Evolutionary conservation across 176 grass and related monocot genomes (phyloP), one percentile per base, ranked within the genome.

Genomic region (Areca catechu): DNA sequence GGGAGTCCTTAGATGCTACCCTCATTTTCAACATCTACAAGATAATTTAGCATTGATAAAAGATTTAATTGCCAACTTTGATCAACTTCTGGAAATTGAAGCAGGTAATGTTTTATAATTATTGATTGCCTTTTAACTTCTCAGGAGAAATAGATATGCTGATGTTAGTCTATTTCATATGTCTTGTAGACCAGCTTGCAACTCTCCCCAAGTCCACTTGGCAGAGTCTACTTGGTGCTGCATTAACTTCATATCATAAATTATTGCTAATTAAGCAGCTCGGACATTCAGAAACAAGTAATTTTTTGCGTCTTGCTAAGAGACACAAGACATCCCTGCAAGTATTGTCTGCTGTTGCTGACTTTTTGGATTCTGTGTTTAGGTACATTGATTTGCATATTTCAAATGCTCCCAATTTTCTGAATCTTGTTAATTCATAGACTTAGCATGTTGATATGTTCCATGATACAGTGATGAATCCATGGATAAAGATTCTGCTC

Each of bases 151-250:
- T 51, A 48, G 4, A 12, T 43, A 12, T 43, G 34, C 9, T 43
- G 34, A 43, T 43, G 14, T 43, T 43, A 14, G 10, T 14, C 34
- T 10, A 10, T 37, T 37, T 37, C n/a, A n/a, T 2, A 1, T 3
- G 7, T 43, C 6, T 37, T 43, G 7, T 14, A 82, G 79, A 63
- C 49, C 56, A 34, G 43, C 59, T 85, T 60, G 77, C 69, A 16
- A 72, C 80, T 61, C 66, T 96, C 71, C 71, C 83, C 58, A 77
- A 72, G 58, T 80, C 75, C 65, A 96, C 72, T 21, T 96, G 86
- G 92, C 89, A 72, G 72, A 57, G 77, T 79, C 51, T 96, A 59
- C 65, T 96, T 77, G 86, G 83, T 65, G 74, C 77, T 73, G 92
- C 83, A 67, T 76, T 90, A 29, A 61, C 51, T 58, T 84, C 92